These are phyloP conservation scores for Aureobasidium namibiae DNA, from an alignment of 2,329 filamentous ascomycete species.

Conservation along the genomic window DNA sequence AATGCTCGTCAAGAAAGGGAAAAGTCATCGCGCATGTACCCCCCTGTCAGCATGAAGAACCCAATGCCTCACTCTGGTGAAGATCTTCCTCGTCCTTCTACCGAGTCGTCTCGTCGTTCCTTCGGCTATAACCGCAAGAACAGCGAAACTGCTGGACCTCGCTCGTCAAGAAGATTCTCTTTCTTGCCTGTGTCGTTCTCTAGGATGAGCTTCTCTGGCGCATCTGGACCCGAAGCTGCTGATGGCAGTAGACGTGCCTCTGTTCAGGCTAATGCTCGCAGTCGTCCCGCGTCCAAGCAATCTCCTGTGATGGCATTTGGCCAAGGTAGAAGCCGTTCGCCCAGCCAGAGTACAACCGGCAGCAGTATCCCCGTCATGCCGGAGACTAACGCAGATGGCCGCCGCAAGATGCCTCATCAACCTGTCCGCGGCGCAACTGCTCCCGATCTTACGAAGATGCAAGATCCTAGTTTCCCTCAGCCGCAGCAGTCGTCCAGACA, in stretches of 20 bases:
- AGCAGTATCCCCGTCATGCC: slow-evolving; percentile 36
- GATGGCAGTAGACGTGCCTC: slow-evolving; percentile 29
- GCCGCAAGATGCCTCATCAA: slow-evolving; percentile 21
- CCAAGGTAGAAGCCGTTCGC: slow-evolving; percentile 33
- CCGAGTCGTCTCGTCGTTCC: slow-evolving; percentile 40
- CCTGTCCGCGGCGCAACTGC: slow-evolving; percentile 17
- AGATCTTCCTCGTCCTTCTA: slow-evolving; percentile 42
- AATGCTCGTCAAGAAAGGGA: slow-evolving; percentile 40
- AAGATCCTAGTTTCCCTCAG: slow-evolving; percentile 11
- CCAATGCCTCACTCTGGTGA: slow-evolving; percentile 47
- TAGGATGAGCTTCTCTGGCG: slow-evolving; percentile 32
- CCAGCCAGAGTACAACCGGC: slow-evolving; percentile 35
- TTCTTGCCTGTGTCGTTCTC: slow-evolving; percentile 43
- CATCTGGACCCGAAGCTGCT: slow-evolving; percentile 27
- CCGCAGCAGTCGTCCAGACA: slow-evolving; percentile 15
- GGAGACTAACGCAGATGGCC: slow-evolving; percentile 24
- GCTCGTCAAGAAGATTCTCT: slow-evolving; percentile 41
- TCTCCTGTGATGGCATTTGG: slow-evolving; percentile 34
- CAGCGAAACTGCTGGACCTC: slow-evolving; percentile 30
- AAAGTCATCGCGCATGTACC: slow-evolving; percentile 66
- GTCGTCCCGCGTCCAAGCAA: slow-evolving; percentile 27
- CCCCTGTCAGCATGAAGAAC: slow-evolving; percentile 84
- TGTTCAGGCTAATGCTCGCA: slow-evolving; percentile 21
- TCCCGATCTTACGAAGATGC: slow-evolving; percentile 18
- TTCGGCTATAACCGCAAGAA: slow-evolving; percentile 43